Percentiles rank a stretch among this genome's conserved stretches.
phyloP scores from a whole-genome alignment of 2,329 filamentous ascomycete genomes.

The Aspergillus texensis region DNA sequence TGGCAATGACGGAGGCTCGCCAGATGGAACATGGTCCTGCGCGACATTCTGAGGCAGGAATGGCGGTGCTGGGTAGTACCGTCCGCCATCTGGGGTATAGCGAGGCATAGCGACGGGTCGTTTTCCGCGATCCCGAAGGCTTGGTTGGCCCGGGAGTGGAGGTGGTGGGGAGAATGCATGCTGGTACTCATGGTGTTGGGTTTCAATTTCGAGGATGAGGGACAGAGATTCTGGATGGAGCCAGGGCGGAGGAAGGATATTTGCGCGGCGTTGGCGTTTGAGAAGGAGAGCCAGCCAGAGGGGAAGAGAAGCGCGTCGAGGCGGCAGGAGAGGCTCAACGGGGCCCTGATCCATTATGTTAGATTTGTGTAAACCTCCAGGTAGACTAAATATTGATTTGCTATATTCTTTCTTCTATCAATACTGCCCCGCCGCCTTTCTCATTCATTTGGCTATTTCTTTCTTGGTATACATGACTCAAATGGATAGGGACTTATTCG shows the following conservation, averaged over 20 bases:
- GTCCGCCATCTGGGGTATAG: slow-evolving; percentile 43
- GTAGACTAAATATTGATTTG: background rate
- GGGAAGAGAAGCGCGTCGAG: slow-evolving; percentile 76
- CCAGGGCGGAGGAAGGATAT: slow-evolving; percentile 91
- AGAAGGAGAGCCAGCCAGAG: slow-evolving; percentile 95
- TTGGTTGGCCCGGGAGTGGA: slow-evolving; percentile 57
- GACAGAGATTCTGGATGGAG: slow-evolving; percentile 75
- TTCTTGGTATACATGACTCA: background rate
- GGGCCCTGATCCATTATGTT: slow-evolving; percentile 63
- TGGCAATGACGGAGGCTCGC: slow-evolving; percentile 59
- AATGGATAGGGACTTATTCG: background rate
- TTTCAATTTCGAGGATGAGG: slow-evolving; percentile 80
- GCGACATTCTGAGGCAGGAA: slow-evolving; percentile 78
- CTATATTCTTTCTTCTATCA: background rate
- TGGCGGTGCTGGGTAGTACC: slow-evolving; percentile 62
- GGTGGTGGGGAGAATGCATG: slow-evolving; percentile 78
- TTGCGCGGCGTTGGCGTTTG: slow-evolving; percentile 90
- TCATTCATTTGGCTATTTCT: background rate
- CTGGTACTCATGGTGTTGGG: slow-evolving; percentile 61
- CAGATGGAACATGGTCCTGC: slow-evolving; percentile 58
- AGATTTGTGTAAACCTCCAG: background rate
- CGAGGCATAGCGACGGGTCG: slow-evolving; percentile 30
- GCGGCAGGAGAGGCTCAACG: slow-evolving; percentile 75
- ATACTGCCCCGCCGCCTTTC: background rate
- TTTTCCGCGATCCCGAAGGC: slow-evolving; percentile 27